A percentile compares a stretch with the other conserved stretches of the same genome.
Conservation (phyloP, 75 land plant species). For the Pinus taeda region DNA sequence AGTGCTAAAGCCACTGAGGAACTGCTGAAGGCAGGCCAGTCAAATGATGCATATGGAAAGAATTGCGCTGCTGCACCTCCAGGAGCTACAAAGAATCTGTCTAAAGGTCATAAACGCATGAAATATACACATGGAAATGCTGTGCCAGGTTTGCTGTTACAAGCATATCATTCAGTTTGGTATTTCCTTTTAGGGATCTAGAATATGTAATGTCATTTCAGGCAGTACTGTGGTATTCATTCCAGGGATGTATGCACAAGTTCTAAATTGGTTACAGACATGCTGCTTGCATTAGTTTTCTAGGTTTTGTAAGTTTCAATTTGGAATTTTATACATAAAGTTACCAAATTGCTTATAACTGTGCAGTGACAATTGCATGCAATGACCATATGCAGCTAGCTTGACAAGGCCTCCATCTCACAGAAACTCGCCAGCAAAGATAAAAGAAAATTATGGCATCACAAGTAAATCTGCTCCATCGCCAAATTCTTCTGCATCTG, state of each 20-base stretch:
- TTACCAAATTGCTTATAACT: background rate
- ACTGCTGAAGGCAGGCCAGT: constrained; percentile 3
- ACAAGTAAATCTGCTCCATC: constrained; percentile 3
- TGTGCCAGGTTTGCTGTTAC: constrained; percentile 28
- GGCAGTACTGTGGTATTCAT: background rate
- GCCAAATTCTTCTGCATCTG: constrained; percentile 4
- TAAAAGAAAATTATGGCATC: background rate
- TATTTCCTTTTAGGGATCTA: background rate
- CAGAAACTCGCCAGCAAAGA: constrained; percentile 2
- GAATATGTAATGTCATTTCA: background rate
- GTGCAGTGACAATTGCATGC: background rate
- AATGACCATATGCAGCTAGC: background rate
- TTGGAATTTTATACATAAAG: background rate
- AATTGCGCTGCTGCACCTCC: constrained; percentile 6
- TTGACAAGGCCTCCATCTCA: background rate
- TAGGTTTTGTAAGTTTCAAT: background rate
- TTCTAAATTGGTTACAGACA: background rate
- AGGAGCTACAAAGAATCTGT: background rate
- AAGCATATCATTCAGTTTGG: constrained; percentile 3
- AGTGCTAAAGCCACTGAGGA: constrained; percentile 16
- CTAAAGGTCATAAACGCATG: constrained; percentile 18
- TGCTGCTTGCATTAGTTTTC: background rate
- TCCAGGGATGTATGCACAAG: background rate
- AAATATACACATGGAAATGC: constrained; percentile 46
- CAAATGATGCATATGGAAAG: constrained; percentile 4